Base-by-base conservation (phyloP, 768 basidiomycete species). In the Xanthoconium purpureum region DNA sequence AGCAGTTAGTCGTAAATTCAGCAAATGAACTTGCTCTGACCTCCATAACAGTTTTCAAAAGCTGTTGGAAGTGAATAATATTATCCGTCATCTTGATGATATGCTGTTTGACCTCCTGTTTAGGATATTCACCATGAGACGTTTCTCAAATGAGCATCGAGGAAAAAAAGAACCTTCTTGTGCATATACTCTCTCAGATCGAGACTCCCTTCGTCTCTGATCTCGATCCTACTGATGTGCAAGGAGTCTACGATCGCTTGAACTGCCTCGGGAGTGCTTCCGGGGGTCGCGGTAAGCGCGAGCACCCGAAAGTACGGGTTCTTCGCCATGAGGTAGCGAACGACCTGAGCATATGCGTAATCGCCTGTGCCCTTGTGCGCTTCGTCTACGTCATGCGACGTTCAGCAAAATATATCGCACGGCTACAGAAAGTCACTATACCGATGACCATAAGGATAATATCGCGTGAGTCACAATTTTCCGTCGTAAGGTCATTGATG, bases 271-370 rank as follows among this genome's bases (percentile, higher is more conserved):
- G 88, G 84, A 43, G 82, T 89, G 59, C 85, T 77, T 42, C 94
- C 96, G 13, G 97, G 97, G 8, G 97, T 99, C 3, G 97, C 97
- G 6, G 94, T 98, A 20, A 99, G 79, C 2, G 97, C 97, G 20
- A 99, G 77, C 10, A 98, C 77, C 15, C 97, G 86, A 67, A 96
- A 95, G 71, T 94, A 83, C 0, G 94, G 94, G 64, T 98, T 98
- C 73, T 91, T 93, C 2, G 91, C 85, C 88, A 94, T 97, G 63
- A 99, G 79, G 63, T 80, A 92, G 9, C 94, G 88, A 38, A 98
- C 78, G 33, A 91, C 86, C 66, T 89, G 87, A 43, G 90, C 89
- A 66, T 98, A 98, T 5, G 95, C 88, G 63, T 97, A 96, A 56
- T 91, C 88, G 3, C 97, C 96, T 0, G 88, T 92, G 12, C 91